Evolutionary conservation across 345 rosid genomes (phyloP).

Genomic region (Syzygium aromaticum): DNA sequence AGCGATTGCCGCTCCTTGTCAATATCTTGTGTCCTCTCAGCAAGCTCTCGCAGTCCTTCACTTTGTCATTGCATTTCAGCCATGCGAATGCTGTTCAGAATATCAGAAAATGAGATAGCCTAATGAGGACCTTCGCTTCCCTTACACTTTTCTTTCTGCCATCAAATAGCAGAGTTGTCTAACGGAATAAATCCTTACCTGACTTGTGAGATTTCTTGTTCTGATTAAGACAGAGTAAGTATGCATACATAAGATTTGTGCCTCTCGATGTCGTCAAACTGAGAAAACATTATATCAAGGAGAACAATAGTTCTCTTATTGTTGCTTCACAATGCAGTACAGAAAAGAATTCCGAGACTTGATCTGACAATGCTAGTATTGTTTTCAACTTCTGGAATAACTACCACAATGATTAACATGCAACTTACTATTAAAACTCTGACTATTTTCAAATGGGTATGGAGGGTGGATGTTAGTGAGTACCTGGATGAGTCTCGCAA

Average conservation of each 20-base stretch:
- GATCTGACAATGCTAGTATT: neutral
- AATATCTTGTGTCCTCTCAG: conserved; percentile 39
- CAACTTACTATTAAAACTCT: neutral
- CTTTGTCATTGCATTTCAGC: conserved; percentile 52
- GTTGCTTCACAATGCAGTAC: neutral
- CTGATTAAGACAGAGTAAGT: neutral
- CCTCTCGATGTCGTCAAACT: neutral
- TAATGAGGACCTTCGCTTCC: neutral
- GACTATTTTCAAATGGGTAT: neutral
- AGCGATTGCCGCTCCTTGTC: conserved; percentile 45
- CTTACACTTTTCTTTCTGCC: neutral
- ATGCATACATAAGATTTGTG: neutral
- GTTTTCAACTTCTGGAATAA: neutral
- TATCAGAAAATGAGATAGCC: neutral
- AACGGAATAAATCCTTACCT: neutral
- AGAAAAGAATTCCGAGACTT: neutral
- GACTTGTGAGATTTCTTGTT: neutral
- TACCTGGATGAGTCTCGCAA: conserved; percentile 55
- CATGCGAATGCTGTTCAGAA: conserved; percentile 63
- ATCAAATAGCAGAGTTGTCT: neutral
- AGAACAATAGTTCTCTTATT: neutral
- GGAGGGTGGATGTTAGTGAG: neutral
- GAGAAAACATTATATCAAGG: neutral
- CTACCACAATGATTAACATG: neutral
- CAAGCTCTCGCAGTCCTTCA: conserved; percentile 28